Conservation (phyloP, 805 yeast species). For the Myxozyma neotropica region DNA sequence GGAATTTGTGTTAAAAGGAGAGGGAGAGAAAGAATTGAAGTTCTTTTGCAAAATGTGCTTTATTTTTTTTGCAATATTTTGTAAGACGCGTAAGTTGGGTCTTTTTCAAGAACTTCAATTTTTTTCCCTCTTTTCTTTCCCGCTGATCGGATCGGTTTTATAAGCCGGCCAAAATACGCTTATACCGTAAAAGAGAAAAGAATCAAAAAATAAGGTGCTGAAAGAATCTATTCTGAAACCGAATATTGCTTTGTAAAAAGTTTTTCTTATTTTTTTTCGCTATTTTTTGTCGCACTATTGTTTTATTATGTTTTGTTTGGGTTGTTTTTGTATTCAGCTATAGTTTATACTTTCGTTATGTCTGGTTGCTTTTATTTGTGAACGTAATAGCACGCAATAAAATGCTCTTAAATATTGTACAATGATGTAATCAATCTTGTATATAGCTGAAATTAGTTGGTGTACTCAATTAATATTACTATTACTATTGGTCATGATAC, state of each 20-base stretch:
- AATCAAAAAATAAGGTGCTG: background rate
- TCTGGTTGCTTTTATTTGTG: background rate
- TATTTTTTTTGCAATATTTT: too few species aligned
- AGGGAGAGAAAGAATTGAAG: background rate
- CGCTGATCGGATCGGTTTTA: too few species aligned
- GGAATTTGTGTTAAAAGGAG: slow-evolving; percentile 3
- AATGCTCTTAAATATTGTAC: background rate
- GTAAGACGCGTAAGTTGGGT: too few species aligned
- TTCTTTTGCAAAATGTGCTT: background rate
- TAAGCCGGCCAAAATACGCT: background rate
- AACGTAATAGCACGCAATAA: background rate
- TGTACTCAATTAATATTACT: too few species aligned
- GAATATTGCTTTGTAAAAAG: background rate
- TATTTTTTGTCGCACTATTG: background rate
- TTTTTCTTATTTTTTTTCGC: background rate
- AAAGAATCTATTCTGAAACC: background rate
- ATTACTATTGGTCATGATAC: too few species aligned
- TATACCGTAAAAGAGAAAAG: background rate
- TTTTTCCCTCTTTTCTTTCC: background rate
- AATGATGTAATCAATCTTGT: background rate
- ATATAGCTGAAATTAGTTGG: too few species aligned
- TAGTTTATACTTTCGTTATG: too few species aligned
- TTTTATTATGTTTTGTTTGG: background rate
- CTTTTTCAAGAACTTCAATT: background rate
- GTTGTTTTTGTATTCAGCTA: background rate